These are phyloP conservation scores for Xylaria scruposa DNA, from an alignment of 495 filamentous ascomycete genomes.

Conservation along the genomic window DNA sequence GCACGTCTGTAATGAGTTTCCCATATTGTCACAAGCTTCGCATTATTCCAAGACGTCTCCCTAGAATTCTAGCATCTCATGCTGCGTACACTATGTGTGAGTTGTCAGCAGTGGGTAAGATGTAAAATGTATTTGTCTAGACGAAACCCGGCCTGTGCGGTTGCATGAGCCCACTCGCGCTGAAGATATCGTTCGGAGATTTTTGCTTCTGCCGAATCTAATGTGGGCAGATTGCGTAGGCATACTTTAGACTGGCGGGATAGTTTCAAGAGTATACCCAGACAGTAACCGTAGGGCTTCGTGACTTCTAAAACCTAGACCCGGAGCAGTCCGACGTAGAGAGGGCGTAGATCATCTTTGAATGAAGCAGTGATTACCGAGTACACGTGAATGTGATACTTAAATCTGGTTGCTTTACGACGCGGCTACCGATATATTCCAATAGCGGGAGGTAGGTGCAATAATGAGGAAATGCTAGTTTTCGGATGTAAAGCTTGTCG, in stretches of 20 bases:
- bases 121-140: background rate
- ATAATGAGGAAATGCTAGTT: background rate
- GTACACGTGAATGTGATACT: background rate
- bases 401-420: background rate
- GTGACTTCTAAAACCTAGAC: background rate
- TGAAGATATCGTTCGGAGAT: slow-evolving; percentile 17
- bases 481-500: background rate
- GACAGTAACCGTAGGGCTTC: background rate
- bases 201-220: slow-evolving; percentile 18
- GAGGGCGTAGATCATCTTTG: background rate
- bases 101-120: slow-evolving; percentile 18
- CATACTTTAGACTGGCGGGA: slow-evolving; percentile 5
- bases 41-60: slow-evolving; percentile 3
- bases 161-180: slow-evolving; percentile 1
- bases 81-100: background rate
- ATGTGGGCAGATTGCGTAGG: slow-evolving; percentile 17
- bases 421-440: background rate
- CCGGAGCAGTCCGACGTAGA: background rate
- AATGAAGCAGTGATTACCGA: background rate
- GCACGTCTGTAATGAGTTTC: slow-evolving; percentile 9
- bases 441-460: background rate
- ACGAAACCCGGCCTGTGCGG: slow-evolving; percentile 9
- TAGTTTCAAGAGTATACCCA: background rate
- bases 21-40: background rate
- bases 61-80: background rate